Base-by-base conservation (phyloP, 2,329 filamentous ascomycete species). In the Metarhizium robertsii region DNA sequence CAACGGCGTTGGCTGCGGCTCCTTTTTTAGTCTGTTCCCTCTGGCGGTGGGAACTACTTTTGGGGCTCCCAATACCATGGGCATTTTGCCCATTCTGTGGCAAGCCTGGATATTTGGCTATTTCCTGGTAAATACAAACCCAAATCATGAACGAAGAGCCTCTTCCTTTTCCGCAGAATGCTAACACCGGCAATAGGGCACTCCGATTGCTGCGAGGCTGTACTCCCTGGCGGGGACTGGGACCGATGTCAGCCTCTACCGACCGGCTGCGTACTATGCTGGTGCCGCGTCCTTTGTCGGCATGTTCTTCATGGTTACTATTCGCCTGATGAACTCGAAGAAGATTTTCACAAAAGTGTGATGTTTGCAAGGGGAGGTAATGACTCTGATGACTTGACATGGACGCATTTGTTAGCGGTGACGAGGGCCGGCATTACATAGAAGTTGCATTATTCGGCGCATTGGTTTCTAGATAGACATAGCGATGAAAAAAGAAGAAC, bases 11-110 rank as follows among this genome's bases (percentile, higher is more conserved):
- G 65, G 65, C 2, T 66, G 64, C 30, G 65, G 65, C 3, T 64
- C 65, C 1, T 66, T 66, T 49, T 66, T 66, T 55, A 65, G 64
- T 43, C 53, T 66, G 3, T 65, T 65, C 8, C 63, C 65, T 2
- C 57, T 61, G 0, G 60, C 60, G 14, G 53, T 65, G 2, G 60
- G 61, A 8, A 54, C 59, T 11, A 57, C 60, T 0, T 66, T 66
- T 34, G 65, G 65, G 1, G 43, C 54, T 1, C 50, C 59, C 14
- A 66, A 66, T 36, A 61, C 59, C 2, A 58, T 66, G 54, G 61
- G 59, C 6, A 62, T 66, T 5, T 55, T 66, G 2, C 65, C 65
- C 2, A 60, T 66, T 6, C 53, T 66, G 34, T 66, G 65, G 65
- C 59, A 60, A 14, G 58, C 61, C 1, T 66, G 65, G 64, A 61